phyloP scores from a whole-genome alignment of 495 filamentous ascomycete species.

The Aspergillus sparsus region DNA sequence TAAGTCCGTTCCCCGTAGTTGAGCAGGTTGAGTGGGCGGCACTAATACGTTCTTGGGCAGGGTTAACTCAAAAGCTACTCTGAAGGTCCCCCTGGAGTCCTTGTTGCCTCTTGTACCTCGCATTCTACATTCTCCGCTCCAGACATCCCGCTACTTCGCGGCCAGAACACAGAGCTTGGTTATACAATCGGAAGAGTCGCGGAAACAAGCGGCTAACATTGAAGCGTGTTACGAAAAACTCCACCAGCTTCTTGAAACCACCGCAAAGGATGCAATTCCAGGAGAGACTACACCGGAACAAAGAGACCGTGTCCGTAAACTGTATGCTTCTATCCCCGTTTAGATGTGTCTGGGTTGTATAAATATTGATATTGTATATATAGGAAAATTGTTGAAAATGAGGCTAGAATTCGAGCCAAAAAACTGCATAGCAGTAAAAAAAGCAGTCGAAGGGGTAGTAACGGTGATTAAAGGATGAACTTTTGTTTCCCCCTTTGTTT shows the following conservation, averaged over 20 bases:
- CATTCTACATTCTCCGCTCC: constrained; percentile 63
- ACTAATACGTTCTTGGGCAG: constrained; percentile 47
- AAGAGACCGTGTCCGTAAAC: constrained; percentile 55
- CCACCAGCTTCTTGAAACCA: constrained; percentile 54
- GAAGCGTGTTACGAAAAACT: constrained; percentile 65
- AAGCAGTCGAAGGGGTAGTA: constrained; percentile 57
- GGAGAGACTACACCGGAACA: constrained; percentile 66
- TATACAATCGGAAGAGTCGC: constrained; percentile 66
- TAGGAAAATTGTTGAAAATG: constrained; percentile 72
- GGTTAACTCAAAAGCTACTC: constrained; percentile 88
- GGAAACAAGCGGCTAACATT: constrained; percentile 66
- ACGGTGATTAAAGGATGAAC: constrained; percentile 36
- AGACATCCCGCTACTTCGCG: constrained; percentile 69
- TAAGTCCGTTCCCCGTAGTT: constrained; percentile 62
- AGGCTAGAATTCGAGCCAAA: constrained; percentile 69
- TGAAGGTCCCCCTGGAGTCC: constrained; percentile 60
- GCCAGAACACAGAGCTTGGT: constrained; percentile 61
- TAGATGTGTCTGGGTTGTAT: neutral
- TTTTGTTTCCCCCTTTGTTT: constrained; percentile 28
- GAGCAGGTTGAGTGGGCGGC: constrained; percentile 12
- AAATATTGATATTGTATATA: constrained; percentile 8
- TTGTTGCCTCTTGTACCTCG: constrained; percentile 66
- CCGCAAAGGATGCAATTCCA: constrained; percentile 56
- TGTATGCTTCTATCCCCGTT: constrained; percentile 52
- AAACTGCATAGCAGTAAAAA: constrained; percentile 84